Conservation (phyloP, 1,284 basidiomycete genomes). For the Fomitopsis pinicola region DNA sequence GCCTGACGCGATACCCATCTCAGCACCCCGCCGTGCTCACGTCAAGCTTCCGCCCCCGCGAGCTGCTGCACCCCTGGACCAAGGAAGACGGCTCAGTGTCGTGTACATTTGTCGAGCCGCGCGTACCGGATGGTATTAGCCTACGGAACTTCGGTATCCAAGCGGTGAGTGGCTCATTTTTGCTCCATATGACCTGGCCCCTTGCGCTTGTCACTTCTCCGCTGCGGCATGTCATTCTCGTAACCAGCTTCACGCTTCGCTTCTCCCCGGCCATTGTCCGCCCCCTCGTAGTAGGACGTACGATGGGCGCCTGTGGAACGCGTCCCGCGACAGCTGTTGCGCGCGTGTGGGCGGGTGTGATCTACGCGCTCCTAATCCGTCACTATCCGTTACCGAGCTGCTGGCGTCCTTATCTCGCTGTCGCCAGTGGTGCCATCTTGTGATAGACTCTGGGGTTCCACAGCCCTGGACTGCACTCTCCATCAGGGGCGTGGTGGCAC, state of each 20-base stretch:
- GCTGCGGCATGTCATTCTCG: not conserved
- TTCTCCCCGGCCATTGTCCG: not conserved
- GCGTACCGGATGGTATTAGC: constrained; percentile 71
- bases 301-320: not conserved
- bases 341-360: not conserved
- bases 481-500: not conserved
- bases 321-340: not conserved
- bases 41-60: constrained; percentile 33
- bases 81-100: constrained; percentile 32
- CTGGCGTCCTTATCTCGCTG: not conserved
- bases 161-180: constrained; percentile 47
- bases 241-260: not conserved
- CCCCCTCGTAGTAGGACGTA: not conserved
- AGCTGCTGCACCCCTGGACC: constrained; percentile 31
- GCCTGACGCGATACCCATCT: constrained; percentile 14
- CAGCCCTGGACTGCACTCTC: not conserved
- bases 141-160: constrained; percentile 82
- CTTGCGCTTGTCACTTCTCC: not conserved
- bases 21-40: constrained; percentile 16
- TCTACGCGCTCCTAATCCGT: not conserved
- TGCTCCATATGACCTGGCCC: constrained; percentile 10
- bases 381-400: not conserved
- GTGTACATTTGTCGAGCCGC: constrained; percentile 63
- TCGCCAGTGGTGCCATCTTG: not conserved
- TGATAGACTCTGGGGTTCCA: not conserved